These are phyloP conservation scores for Eutrema salsugineum DNA, from an alignment of 441 rosid genomes.

Conservation along the genomic window DNA sequence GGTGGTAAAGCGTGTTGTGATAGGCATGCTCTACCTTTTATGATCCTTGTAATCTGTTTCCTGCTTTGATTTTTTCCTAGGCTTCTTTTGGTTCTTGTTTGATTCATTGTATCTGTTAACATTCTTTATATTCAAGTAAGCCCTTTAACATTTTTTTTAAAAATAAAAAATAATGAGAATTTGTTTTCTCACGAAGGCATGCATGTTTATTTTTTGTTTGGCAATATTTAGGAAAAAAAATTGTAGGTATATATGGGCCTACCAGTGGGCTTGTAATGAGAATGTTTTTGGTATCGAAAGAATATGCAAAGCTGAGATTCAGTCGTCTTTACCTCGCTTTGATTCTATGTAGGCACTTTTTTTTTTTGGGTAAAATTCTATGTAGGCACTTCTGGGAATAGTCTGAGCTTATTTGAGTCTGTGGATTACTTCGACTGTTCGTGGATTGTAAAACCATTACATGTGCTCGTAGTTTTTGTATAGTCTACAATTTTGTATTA, in stretches of 20 bases:
- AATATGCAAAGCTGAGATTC: background rate
- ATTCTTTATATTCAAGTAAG: too few relatives aligned
- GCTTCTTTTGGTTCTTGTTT: too few relatives aligned
- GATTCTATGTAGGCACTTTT: background rate
- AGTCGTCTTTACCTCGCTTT: background rate
- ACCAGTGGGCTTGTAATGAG: background rate
- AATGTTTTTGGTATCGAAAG: background rate
- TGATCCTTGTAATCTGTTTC: too few relatives aligned
- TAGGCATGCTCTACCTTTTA: too few relatives aligned
- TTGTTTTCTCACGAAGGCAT: background rate
- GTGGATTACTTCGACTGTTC: too few relatives aligned
- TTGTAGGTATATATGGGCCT: background rate
- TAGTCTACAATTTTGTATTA: background rate
- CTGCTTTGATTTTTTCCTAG: too few relatives aligned
- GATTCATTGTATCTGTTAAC: too few relatives aligned
- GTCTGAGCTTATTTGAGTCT: background rate
- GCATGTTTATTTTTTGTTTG: background rate
- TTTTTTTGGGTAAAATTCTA: too few relatives aligned
- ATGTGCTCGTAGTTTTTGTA: background rate
- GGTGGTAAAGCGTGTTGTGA: too few relatives aligned
- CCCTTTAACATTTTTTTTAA: too few relatives aligned
- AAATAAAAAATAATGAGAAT: too few relatives aligned
- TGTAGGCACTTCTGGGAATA: background rate
- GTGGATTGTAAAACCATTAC: too few relatives aligned
- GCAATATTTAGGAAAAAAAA: background rate